Conservation (phyloP, 1,139 yeast species). For the Blastobotrys ciferrii region DNA sequence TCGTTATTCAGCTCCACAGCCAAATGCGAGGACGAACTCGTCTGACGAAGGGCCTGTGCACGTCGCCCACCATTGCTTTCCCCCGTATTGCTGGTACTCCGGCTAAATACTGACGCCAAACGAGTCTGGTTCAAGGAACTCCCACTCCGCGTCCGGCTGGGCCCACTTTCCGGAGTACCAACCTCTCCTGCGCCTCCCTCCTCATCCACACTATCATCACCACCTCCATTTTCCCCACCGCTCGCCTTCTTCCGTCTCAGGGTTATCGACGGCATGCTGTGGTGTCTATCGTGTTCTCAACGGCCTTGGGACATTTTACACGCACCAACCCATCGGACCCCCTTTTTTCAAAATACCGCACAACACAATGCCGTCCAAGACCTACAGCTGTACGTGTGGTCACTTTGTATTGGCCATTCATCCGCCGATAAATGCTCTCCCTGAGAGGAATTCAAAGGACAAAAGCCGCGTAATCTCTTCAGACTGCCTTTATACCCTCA, state of each 20-base stretch:
- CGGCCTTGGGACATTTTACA: background rate
- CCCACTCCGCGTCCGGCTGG: constrained; percentile 4
- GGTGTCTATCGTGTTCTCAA: background rate
- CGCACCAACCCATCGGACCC: background rate
- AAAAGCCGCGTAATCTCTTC: background rate
- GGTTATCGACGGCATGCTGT: constrained; percentile 7
- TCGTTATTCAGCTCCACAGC: constrained; percentile 7
- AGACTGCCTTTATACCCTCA: background rate
- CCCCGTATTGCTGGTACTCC: background rate
- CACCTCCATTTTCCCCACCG: background rate
- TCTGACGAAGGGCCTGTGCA: constrained; percentile 8
- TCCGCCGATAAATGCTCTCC: background rate
- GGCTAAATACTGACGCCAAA: constrained; percentile 1
- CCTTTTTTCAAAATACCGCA: background rate
- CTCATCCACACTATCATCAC: constrained; percentile 3
- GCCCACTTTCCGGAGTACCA: constrained; percentile 44
- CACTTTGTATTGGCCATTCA: constrained; percentile 2
- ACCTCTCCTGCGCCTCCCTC: constrained; percentile 38
- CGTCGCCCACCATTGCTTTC: background rate
- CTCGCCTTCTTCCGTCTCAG: constrained; percentile 5
- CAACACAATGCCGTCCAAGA: background rate
- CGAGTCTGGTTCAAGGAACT: background rate
- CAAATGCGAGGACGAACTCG: constrained; percentile 9
- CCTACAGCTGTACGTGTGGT: background rate
- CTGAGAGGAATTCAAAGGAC: background rate